Conservation (phyloP, 2,329 filamentous ascomycete genomes). For the Calonectria crousiana region DNA sequence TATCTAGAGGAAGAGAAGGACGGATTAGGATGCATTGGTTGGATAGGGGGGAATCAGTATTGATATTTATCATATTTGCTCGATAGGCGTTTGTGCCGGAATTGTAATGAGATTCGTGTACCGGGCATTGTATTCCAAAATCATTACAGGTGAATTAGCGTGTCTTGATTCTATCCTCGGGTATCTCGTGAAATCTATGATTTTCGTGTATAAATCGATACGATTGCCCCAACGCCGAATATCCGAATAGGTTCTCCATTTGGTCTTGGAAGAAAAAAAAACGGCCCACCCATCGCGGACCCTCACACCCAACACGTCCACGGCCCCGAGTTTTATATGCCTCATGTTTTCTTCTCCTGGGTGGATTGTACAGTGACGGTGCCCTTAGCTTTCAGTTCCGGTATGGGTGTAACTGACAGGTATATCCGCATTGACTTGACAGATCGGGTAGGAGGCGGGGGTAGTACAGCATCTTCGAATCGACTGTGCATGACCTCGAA, state of each 20-base stretch:
- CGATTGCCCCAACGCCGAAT: constrained; percentile 24
- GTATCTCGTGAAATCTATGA: constrained; percentile 33
- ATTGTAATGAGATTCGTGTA: constrained; percentile 29
- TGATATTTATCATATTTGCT: constrained; percentile 23
- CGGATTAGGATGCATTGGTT: neutral
- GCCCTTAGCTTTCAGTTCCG: constrained; percentile 64
- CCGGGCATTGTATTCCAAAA: constrained; percentile 31
- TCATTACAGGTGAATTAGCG: constrained; percentile 30
- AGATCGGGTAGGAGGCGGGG: constrained; percentile 57
- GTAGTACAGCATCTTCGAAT: constrained; percentile 66
- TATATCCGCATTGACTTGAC: constrained; percentile 71
- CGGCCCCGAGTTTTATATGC: neutral
- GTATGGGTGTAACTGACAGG: constrained; percentile 65
- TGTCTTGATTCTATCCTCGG: constrained; percentile 29
- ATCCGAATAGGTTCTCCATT: neutral
- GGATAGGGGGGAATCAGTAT: constrained; percentile 9
- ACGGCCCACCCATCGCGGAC: neutral
- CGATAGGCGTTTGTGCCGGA: constrained; percentile 37
- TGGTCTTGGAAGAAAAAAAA: neutral
- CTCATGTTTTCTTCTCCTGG: constrained; percentile 41
- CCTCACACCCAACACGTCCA: neutral
- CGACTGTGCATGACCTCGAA: constrained; percentile 71
- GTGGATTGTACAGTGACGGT: constrained; percentile 63
- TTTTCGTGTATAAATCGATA: constrained; percentile 8
- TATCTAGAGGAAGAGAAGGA: neutral